Conservation (phyloP, 345 rosid genomes). For the Clarkia xantiana region DNA sequence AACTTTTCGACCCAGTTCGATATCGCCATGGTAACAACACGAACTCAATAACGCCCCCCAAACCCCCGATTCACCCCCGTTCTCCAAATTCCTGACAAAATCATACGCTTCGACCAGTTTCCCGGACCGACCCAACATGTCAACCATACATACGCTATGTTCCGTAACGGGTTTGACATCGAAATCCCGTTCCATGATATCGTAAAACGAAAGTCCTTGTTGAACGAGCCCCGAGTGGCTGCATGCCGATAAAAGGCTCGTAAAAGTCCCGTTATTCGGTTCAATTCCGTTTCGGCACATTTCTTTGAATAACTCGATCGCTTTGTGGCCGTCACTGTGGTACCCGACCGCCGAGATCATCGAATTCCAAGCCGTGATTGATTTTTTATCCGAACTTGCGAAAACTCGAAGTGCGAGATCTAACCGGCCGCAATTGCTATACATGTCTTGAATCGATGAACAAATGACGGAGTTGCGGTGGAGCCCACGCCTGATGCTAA, state of each 20-base stretch:
- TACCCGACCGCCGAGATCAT: slow-evolving; percentile 39
- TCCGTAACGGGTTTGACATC: slow-evolving; percentile 29
- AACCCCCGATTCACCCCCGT: slow-evolving; percentile 25
- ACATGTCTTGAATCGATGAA: slow-evolving; percentile 45
- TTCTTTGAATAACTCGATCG: slow-evolving; percentile 30
- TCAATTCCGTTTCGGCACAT: slow-evolving; percentile 16
- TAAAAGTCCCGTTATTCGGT: slow-evolving; percentile 36
- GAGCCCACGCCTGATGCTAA: slow-evolving; percentile 23
- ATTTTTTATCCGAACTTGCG: slow-evolving; percentile 14
- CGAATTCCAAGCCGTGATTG: slow-evolving; percentile 35
- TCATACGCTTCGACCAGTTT: slow-evolving; percentile 36
- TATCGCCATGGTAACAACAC: slow-evolving; percentile 31
- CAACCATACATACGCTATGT: slow-evolving; percentile 34
- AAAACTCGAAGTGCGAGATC: slow-evolving; percentile 28
- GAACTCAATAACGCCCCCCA: slow-evolving; percentile 51
- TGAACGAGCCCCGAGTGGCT: slow-evolving; percentile 36
- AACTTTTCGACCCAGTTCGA: slow-evolving; percentile 29
- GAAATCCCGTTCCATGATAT: slow-evolving; percentile 24
- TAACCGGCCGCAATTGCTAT: slow-evolving; percentile 37
- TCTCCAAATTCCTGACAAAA: slow-evolving; percentile 21
- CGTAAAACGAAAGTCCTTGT: slow-evolving; percentile 30
- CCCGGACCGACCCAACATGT: slow-evolving; percentile 47
- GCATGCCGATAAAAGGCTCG: slow-evolving; percentile 40
- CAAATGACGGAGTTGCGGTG: slow-evolving; percentile 25
- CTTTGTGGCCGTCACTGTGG: slow-evolving; percentile 35